phyloP scores from a whole-genome alignment of 805 yeast species.

The Yamadazyma akitaensis region DNA sequence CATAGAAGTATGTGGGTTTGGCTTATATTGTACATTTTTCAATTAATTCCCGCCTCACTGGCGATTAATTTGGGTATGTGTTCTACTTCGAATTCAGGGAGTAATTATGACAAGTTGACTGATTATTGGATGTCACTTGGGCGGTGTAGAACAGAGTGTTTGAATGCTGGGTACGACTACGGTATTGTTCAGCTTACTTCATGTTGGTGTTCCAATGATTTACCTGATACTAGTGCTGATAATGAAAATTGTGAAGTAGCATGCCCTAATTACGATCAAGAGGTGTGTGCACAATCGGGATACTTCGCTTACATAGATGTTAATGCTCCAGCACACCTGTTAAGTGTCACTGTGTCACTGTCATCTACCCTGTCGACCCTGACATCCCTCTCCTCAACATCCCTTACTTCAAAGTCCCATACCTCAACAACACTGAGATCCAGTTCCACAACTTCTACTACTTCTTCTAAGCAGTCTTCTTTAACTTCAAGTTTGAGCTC shows the following conservation, averaged over 20 bases:
- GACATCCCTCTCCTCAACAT: slow-evolving; percentile 9
- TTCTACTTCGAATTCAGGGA: slow-evolving; percentile 21
- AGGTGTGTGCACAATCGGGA: slow-evolving; percentile 42
- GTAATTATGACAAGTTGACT: slow-evolving; percentile 10
- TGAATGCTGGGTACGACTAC: slow-evolving; percentile 39
- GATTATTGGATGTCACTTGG: slow-evolving; percentile 46
- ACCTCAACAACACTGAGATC: no score
- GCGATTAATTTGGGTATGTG: slow-evolving; percentile 18
- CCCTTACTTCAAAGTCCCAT: background rate
- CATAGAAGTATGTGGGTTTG: background rate
- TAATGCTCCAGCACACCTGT: slow-evolving; percentile 7
- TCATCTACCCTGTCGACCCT: slow-evolving; percentile 15
- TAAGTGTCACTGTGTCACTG: slow-evolving; percentile 13
- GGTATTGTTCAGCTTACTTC: slow-evolving; percentile 49
- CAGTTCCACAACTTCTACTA: slow-evolving; percentile 12
- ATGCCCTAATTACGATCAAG: slow-evolving; percentile 47
- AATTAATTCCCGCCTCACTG: background rate
- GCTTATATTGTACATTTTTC: background rate
- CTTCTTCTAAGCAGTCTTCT: slow-evolving; percentile 12
- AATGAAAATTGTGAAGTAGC: slow-evolving; percentile 30
- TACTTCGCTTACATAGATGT: slow-evolving; percentile 51
- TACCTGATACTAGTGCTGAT: slow-evolving; percentile 42
- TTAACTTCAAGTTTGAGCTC: background rate
- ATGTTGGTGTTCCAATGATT: slow-evolving; percentile 62
- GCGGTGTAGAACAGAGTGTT: slow-evolving; percentile 46